Conservation (phyloP, 2,329 filamentous ascomycete species). For the Alternaria viburni region DNA sequence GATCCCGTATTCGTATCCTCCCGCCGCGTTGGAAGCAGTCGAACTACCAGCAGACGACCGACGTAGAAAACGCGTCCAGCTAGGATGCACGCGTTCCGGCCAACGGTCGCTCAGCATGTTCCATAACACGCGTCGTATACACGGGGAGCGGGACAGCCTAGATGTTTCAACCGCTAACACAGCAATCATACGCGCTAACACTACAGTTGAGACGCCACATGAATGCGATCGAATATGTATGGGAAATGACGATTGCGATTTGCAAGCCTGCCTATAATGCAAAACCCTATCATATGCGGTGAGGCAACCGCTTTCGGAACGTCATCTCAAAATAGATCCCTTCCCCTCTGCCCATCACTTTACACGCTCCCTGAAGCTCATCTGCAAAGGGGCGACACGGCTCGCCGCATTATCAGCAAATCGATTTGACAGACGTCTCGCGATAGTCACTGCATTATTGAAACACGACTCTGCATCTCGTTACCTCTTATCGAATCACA, state of each 20-base stretch:
- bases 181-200: slow-evolving; percentile 3
- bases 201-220: neutral
- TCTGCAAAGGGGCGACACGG: slow-evolving; percentile 1
- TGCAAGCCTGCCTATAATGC: neutral
- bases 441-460: slow-evolving; percentile 6
- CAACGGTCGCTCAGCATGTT: slow-evolving; percentile 1
- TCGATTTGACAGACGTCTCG: slow-evolving; percentile 1
- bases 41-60: neutral
- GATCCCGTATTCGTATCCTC: slow-evolving; percentile 6
- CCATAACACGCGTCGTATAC: neutral
- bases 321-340: slow-evolving; percentile 15
- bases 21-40: neutral
- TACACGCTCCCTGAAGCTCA: slow-evolving; percentile 2
- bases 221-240: slow-evolving; percentile 7
- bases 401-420: slow-evolving; percentile 12
- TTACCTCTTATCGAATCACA: slow-evolving; percentile 8
- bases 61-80: neutral
- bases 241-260: slow-evolving; percentile 12
- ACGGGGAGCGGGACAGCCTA: neutral
- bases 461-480: slow-evolving; percentile 1
- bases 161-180: neutral
- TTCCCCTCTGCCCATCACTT: slow-evolving; percentile 10
- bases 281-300: slow-evolving; percentile 5
- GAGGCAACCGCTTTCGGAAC: slow-evolving; percentile 1
- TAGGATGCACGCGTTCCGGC: neutral